phyloP scores from a whole-genome alignment of 352 stramenopile species.

The Halophytophthora batemanensis region DNA sequence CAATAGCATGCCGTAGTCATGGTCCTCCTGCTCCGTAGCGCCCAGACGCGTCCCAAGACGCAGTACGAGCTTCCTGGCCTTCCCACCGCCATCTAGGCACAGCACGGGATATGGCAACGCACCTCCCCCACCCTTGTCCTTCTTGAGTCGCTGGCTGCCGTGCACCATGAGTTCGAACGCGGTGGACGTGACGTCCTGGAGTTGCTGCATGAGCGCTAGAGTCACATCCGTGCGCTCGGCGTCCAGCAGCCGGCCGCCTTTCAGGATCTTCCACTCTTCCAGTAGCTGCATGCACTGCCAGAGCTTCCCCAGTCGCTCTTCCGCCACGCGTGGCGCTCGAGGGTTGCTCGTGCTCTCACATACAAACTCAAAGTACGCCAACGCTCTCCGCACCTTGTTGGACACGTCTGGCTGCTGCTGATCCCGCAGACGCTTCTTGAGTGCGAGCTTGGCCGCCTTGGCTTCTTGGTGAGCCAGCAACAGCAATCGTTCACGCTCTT shows the following conservation, averaged over 20 bases:
- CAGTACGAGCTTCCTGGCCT: constrained; percentile 40
- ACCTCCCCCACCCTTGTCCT: constrained; percentile 18
- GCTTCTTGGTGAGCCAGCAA: constrained; percentile 47
- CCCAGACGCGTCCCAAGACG: constrained; percentile 48
- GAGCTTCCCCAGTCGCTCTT: constrained; percentile 64
- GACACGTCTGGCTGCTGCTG: constrained; percentile 31
- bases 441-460: constrained; percentile 41
- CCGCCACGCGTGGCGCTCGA: constrained; percentile 18
- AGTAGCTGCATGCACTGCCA: constrained; percentile 73
- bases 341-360: constrained; percentile 50
- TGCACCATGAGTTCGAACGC: constrained; percentile 57
- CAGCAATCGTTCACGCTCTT: constrained; percentile 53
- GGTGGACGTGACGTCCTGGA: constrained; percentile 40
- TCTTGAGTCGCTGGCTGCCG: constrained; percentile 10
- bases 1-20: constrained; percentile 64
- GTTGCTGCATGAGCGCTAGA: constrained; percentile 43
- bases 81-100: constrained; percentile 28
- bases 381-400: constrained; percentile 50
- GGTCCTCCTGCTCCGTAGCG: constrained; percentile 37
- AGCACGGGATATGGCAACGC: constrained; percentile 56
- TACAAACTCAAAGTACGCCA: constrained; percentile 62
- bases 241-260: constrained; percentile 58
- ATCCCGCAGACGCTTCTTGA: constrained; percentile 33
- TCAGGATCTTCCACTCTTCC: constrained; percentile 76
- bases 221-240: constrained; percentile 52